Conservation (phyloP, 305 asterid species). For the Fraxinus sp. region DNA sequence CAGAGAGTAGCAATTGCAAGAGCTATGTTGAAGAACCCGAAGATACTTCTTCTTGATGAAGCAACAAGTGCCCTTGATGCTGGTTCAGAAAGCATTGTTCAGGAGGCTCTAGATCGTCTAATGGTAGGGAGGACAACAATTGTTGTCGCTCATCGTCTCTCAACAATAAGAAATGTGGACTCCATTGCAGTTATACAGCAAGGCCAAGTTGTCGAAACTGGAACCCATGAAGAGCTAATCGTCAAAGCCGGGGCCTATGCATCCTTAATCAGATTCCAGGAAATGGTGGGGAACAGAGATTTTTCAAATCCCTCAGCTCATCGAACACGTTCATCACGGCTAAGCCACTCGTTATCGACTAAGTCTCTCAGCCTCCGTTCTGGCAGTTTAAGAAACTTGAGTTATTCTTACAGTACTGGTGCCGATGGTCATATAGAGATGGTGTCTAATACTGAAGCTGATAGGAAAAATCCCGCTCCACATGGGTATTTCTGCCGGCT, state of each 20-base stretch:
- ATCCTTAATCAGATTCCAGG: constrained; percentile 81
- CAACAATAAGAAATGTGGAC: constrained; percentile 84
- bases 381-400: constrained; percentile 83
- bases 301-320: constrained; percentile 83
- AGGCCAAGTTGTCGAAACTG: constrained; percentile 94
- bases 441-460: constrained; percentile 92
- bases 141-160: constrained; percentile 92
- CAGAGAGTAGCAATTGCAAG: constrained; percentile 10
- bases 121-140: constrained; percentile 95
- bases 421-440: constrained; percentile 96
- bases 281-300: constrained; percentile 84
- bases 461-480: constrained; percentile 81
- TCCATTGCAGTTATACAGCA: constrained; percentile 89
- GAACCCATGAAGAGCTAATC: constrained; percentile 87
- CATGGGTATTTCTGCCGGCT: constrained; percentile 79
- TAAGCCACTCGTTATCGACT: constrained; percentile 87
- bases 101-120: constrained; percentile 90
- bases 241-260: constrained; percentile 88
- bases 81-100: constrained; percentile 73
- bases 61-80: constrained; percentile 9
- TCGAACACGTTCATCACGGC: constrained; percentile 74
- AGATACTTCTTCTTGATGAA: background rate
- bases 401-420: constrained; percentile 94
- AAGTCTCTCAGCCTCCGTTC: constrained; percentile 95
- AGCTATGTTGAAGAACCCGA: constrained; percentile 3